A percentile compares a stretch with the other conserved stretches of the same genome.
These are phyloP conservation scores for Penicillium sp. DNA, from an alignment of 2,329 filamentous ascomycete genomes.

Conservation along the genomic window DNA sequence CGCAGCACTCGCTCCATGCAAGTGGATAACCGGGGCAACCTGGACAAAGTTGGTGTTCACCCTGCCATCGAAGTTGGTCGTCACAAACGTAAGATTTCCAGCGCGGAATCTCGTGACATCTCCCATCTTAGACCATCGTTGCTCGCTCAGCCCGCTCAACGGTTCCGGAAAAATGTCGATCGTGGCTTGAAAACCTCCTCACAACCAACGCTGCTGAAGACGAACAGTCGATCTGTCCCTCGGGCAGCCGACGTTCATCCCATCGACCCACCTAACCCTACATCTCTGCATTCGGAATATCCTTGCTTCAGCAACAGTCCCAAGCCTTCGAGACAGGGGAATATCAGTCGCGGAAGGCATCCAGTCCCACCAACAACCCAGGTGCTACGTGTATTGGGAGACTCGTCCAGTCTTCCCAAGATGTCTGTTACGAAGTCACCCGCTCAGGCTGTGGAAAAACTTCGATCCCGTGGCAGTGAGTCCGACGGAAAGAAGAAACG, in stretches of 20 bases:
- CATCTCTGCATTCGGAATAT: too few relatives aligned
- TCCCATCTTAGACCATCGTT: constrained; percentile 29
- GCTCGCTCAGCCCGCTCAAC: constrained; percentile 37
- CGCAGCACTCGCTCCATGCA: constrained; percentile 18
- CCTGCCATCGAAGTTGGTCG: constrained; percentile 1
- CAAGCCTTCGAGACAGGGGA: too few relatives aligned
- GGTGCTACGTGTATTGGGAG: too few relatives aligned
- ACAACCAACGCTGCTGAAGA: constrained; percentile 9
- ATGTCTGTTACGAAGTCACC: not conserved
- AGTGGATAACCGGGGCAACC: not conserved
- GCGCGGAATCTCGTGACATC: constrained; percentile 5
- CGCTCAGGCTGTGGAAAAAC: constrained; percentile 10
- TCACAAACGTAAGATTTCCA: constrained; percentile 16
- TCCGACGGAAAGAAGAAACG: constrained; percentile 31
- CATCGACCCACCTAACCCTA: too few relatives aligned
- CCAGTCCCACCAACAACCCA: constrained; percentile 28
- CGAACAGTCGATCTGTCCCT: constrained; percentile 3
- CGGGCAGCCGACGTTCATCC: constrained; percentile 7
- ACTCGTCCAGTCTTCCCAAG: too few relatives aligned
- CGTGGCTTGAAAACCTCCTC: constrained; percentile 19
- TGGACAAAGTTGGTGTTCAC: constrained; percentile 34
- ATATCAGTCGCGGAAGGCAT: constrained; percentile 25
- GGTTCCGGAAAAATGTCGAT: constrained; percentile 32
- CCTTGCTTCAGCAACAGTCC: too few relatives aligned
- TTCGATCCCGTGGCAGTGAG: constrained; percentile 30